Evolutionary conservation across 1,284 basidiomycete species (phyloP).

Genomic region (Ustilago xerochloae): DNA sequence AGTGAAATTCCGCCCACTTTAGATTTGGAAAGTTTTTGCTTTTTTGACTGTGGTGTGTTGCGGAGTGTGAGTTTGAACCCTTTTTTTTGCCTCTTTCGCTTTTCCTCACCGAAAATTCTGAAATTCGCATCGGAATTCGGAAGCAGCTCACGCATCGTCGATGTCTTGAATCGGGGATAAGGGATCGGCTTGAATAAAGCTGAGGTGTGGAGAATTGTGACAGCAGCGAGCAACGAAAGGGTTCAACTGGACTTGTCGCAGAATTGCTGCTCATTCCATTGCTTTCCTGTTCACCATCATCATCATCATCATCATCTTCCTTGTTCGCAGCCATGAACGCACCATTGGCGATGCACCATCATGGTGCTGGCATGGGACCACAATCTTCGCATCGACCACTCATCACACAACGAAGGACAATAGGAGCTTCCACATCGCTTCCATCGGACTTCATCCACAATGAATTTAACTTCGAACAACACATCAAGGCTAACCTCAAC

Average conservation of each 20-base stretch:
- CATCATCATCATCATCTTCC: neutral
- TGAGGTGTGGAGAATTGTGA: slow-evolving; percentile 2
- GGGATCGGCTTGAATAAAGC: neutral
- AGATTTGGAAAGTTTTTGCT: neutral
- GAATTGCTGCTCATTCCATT: neutral
- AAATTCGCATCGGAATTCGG: slow-evolving; percentile 11
- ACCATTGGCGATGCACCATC: slow-evolving; percentile 25
- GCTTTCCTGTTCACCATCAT: neutral
- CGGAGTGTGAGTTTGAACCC: slow-evolving; percentile 16
- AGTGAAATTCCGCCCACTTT: neutral
- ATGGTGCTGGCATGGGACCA: slow-evolving; percentile 8
- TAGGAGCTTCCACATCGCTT: slow-evolving; percentile 22
- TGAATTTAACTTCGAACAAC: slow-evolving; percentile 84
- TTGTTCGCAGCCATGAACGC: slow-evolving; percentile 18
- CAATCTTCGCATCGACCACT: slow-evolving; percentile 31
- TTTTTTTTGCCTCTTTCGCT: neutral
- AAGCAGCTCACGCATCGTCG: neutral
- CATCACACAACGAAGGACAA: slow-evolving; percentile 33
- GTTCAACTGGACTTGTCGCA: neutral
- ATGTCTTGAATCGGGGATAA: neutral
- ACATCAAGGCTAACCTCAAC: slow-evolving; percentile 83
- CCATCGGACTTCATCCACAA: slow-evolving; percentile 86
- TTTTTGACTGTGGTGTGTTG: no score
- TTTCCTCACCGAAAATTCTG: neutral
- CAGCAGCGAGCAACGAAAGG: neutral